Base-by-base conservation (phyloP, 257 asterid genomes). In the Fraxinus americana region DNA sequence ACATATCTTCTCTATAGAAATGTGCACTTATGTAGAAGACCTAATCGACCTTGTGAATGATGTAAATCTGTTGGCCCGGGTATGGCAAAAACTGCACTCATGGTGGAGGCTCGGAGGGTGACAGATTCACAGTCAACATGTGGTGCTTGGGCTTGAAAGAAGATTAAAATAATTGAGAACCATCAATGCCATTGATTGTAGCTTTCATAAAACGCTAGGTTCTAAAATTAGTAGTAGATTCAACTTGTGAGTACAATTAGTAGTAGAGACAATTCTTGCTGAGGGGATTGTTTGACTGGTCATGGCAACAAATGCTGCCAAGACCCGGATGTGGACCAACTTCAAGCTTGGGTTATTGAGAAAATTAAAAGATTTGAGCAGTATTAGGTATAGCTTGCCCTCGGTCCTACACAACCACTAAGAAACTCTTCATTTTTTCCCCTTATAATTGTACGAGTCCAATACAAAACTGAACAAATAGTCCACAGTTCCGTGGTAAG, bases 141-240 rank as follows among this genome's bases (percentile, higher is more conserved):
- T 45, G 19, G 57, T 10, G 57, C 61, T 50, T 50, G 61, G 27
- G 66, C 66, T 19, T 57, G 27, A n/a, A 19, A 57, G 66, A 36
- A 71, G 29, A 61, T 77, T 23, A 29, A 39, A 59, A 61, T 67
- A 45, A 59, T 32, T 69, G 67, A 27, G 54, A 59, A 65, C 59
- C 36, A 25, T 38, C 69, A 78, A 41, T 48, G 21, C 39, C 30
- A 34, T 66, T 73, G n/a, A 30, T 17, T 50, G 8, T 54, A 57
- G 66, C 4, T 57, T 57, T 57, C 66, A 0, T 5, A 57, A 57
- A 57, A 27, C 4, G 10, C 66, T 57, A 3, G 11, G 25, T 57
- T 12, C 66, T 17, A 57, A 57, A 54, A 19, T 19, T 54, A 16
- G 59, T 14, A 16, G 21, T 48, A 48, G 66, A 57, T 57, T 27